Evolutionary conservation across 2,329 filamentous ascomycete species (phyloP).

Genomic region (Rugonectria rugulosa): DNA sequence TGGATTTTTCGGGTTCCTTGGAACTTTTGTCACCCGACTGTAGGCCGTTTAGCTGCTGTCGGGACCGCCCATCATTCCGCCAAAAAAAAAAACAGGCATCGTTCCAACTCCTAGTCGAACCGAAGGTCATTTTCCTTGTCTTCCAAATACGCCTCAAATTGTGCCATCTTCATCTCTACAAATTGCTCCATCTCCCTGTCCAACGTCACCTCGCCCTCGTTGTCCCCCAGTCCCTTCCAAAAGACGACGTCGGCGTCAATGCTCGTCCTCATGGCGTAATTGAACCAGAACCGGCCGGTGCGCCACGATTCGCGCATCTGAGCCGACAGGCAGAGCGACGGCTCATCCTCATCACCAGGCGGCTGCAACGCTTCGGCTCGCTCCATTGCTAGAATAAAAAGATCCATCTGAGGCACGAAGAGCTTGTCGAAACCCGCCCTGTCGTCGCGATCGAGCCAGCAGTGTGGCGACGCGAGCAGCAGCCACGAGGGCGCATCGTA

Average conservation of each 20-base stretch:
- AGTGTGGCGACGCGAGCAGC: slow-evolving; percentile 35
- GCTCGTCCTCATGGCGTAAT: slow-evolving; percentile 46
- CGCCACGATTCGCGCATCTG: slow-evolving; percentile 24
- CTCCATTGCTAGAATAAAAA: slow-evolving; percentile 47
- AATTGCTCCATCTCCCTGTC: slow-evolving; percentile 40
- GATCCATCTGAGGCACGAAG: slow-evolving; percentile 45
- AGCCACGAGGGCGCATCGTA: slow-evolving; percentile 52
- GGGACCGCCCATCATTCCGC: too few species aligned
- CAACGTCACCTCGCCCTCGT: slow-evolving; percentile 27
- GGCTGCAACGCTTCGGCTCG: slow-evolving; percentile 30
- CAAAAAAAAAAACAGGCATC: too few species aligned
- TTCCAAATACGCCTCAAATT: slow-evolving; percentile 40
- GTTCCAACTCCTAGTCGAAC: too few species aligned
- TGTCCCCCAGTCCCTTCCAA: slow-evolving; percentile 40
- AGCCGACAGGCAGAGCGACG: neutral
- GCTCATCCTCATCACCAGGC: neutral
- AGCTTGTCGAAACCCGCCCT: slow-evolving; percentile 33
- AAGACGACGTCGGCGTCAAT: slow-evolving; percentile 47
- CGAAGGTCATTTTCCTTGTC: slow-evolving; percentile 25
- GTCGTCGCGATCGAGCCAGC: slow-evolving; percentile 31
- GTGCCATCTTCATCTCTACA: slow-evolving; percentile 39
- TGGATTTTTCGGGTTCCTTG: too few species aligned
- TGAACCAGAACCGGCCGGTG: slow-evolving; percentile 47
- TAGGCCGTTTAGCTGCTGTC: too few species aligned
- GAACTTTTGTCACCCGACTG: too few species aligned